phyloP scores from a whole-genome alignment of 352 stramenopile genomes.

The Globisporangium canariense region DNA sequence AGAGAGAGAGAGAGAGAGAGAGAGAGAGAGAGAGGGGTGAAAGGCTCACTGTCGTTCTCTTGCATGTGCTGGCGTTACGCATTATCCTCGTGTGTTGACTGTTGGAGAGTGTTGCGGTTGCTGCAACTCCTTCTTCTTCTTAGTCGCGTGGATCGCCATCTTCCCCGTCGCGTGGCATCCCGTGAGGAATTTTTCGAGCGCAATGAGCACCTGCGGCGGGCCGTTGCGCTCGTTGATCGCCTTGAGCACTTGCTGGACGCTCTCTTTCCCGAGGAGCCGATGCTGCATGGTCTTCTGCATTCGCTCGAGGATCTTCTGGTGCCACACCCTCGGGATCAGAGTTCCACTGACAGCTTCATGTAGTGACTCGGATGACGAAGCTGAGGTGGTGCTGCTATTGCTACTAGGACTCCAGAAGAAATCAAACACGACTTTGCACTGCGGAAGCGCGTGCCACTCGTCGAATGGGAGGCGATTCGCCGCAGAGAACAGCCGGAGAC shows the following conservation, averaged over 20 bases:
- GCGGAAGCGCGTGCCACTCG: conserved; percentile 38
- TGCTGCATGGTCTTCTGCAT: conserved; percentile 47
- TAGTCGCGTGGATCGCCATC: background rate
- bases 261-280: conserved; percentile 54
- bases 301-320: conserved; percentile 39
- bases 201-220: conserved; percentile 24
- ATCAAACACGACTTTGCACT: conserved; percentile 33
- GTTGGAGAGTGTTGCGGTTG: background rate
- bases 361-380: background rate
- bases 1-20: too few relatives aligned
- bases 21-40: too few relatives aligned
- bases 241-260: conserved; percentile 44
- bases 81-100: background rate
- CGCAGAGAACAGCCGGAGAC: conserved; percentile 50
- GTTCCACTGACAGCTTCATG: background rate
- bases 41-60: background rate
- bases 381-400: background rate
- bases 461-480: conserved; percentile 47
- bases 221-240: conserved; percentile 36
- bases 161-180: conserved; percentile 5
- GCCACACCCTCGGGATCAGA: conserved; percentile 30
- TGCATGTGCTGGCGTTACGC: background rate
- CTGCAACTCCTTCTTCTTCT: conserved; percentile 10
- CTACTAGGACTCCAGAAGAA: conserved; percentile 30
- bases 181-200: conserved; percentile 50